These are phyloP conservation scores for Dujonia santamariae DNA, from an alignment of 1,139 yeast genomes.

Conservation along the genomic window DNA sequence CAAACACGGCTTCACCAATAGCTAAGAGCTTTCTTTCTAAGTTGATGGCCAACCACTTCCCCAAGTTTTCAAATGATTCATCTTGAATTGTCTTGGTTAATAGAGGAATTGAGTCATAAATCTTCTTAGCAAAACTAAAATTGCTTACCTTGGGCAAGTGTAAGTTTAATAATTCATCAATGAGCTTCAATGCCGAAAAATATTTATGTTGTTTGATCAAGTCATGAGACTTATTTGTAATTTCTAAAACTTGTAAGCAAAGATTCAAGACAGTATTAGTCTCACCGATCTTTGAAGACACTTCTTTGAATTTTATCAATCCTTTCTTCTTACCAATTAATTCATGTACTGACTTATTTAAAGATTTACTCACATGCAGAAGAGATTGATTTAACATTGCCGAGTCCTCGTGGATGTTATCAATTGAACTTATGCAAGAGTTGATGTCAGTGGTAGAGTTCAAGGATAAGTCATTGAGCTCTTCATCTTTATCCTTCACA, in stretches of 20 bases:
- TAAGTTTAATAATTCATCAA: constrained; percentile 67
- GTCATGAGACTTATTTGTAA: constrained; percentile 83
- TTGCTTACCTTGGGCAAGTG: constrained; percentile 70
- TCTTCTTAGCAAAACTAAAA: constrained; percentile 72
- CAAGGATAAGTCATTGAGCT: constrained; percentile 59
- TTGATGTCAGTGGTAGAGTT: constrained; percentile 58
- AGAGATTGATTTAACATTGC: constrained; percentile 52
- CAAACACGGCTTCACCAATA: constrained; percentile 61
- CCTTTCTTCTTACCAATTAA: constrained; percentile 58
- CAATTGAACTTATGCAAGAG: constrained; percentile 54
- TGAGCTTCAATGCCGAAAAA: constrained; percentile 80
- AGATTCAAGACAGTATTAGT: constrained; percentile 59
- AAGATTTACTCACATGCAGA: constrained; percentile 45
- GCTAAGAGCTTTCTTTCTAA: constrained; percentile 58
- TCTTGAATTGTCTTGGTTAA: constrained; percentile 73
- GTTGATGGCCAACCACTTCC: constrained; percentile 65
- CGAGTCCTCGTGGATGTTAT: constrained; percentile 53
- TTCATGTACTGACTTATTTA: constrained; percentile 63
- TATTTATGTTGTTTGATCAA: constrained; percentile 71
- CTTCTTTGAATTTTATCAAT: constrained; percentile 54
- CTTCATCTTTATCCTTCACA: constrained; percentile 59
- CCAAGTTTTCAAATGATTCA: constrained; percentile 72
- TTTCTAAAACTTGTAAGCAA: constrained; percentile 79
- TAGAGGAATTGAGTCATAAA: constrained; percentile 74
- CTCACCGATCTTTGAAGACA: constrained; percentile 59